phyloP scores from a whole-genome alignment of 2,329 filamentous ascomycete species.

The Trichoderma sp. region DNA sequence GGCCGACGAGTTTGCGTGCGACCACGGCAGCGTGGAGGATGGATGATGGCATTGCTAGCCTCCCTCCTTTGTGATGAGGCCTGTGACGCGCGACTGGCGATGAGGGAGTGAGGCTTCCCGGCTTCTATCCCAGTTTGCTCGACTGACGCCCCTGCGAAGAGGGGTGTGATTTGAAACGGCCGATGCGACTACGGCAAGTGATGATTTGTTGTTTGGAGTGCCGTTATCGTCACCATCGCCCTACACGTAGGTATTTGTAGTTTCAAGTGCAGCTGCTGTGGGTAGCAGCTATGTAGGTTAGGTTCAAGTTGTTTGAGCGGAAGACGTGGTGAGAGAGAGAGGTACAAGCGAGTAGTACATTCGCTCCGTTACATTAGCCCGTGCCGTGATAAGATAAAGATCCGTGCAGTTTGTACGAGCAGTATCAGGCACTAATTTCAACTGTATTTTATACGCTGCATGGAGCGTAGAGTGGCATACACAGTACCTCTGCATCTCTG shows the following conservation, averaged over 20 bases:
- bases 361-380: neutral
- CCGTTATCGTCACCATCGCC: neutral
- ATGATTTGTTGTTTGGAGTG: neutral
- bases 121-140: neutral
- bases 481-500: neutral
- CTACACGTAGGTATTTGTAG: neutral
- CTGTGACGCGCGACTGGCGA: neutral
- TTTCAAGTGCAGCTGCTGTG: neutral
- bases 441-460: neutral
- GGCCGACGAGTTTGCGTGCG: constrained; percentile 20
- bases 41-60: constrained; percentile 19
- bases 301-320: neutral
- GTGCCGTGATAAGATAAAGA: neutral
- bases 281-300: neutral
- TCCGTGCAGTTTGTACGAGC: neutral
- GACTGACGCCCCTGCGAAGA: neutral
- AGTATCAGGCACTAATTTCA: neutral
- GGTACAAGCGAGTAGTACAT: neutral
- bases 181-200: neutral
- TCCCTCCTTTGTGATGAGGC: constrained; percentile 3
- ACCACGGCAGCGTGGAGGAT: constrained; percentile 8
- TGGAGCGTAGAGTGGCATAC: neutral
- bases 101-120: neutral
- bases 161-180: neutral
- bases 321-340: neutral